phyloP scores from a whole-genome alignment of 2,329 filamentous ascomycete genomes.

The Graphium sp. region DNA sequence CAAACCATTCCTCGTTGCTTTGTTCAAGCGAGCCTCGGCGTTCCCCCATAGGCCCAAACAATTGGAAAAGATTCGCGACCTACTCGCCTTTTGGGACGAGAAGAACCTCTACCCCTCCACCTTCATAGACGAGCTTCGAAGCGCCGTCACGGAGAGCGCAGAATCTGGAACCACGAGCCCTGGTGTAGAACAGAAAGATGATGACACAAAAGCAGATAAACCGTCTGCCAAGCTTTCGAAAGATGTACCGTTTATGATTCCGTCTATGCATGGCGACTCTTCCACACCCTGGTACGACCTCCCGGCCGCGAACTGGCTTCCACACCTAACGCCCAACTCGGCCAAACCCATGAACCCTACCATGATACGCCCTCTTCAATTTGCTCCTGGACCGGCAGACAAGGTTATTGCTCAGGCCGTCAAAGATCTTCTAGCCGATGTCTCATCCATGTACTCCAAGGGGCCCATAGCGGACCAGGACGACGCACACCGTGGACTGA shows the following conservation, averaged over 20 bases:
- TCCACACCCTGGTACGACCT: constrained; percentile 65
- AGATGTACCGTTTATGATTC: constrained; percentile 52
- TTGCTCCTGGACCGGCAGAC: constrained; percentile 51
- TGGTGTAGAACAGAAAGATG: no score
- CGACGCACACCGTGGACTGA: constrained; percentile 42
- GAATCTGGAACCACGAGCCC: no score
- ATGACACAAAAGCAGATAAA: constrained; percentile 8
- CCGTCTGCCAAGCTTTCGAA: constrained; percentile 23
- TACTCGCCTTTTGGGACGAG: constrained; percentile 57
- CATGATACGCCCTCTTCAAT: constrained; percentile 54
- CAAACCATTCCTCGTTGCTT: constrained; percentile 39
- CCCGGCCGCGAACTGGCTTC: constrained; percentile 67
- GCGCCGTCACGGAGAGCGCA: constrained; percentile 28
- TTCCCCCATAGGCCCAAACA: constrained; percentile 49
- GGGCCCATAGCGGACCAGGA: constrained; percentile 27
- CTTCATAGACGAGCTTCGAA: constrained; percentile 39
- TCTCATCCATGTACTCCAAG: constrained; percentile 49
- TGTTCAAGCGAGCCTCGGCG: constrained; percentile 41
- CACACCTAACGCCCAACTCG: constrained; percentile 62
- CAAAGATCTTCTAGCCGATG: constrained; percentile 52
- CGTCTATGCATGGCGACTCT: constrained; percentile 59
- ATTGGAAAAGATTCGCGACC: constrained; percentile 40
- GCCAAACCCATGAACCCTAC: constrained; percentile 55
- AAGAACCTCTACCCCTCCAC: constrained; percentile 41
- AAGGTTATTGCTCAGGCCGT: constrained; percentile 49